Base-by-base conservation (phyloP, 2,329 filamentous ascomycete species). In the Colletotrichum sp. region DNA sequence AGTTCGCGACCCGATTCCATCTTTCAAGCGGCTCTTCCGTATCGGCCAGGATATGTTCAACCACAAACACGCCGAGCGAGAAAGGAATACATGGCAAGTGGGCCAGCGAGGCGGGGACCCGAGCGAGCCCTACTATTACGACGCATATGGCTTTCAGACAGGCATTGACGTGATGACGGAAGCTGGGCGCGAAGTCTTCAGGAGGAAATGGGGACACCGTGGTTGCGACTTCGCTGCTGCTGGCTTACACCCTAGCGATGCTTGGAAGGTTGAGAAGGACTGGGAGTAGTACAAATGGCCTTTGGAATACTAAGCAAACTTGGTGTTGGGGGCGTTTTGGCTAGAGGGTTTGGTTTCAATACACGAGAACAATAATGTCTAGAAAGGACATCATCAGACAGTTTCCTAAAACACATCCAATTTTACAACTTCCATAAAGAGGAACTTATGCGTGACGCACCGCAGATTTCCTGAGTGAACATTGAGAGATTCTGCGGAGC, bases 41-140 rank as follows among this genome's bases (percentile, higher is more conserved):
- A 78, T 71, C 57, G 79, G 79, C 36, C 77, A 80, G 52, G 78
- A 80, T 32, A 88, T 88, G 87, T 84, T 82, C 76, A 82, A 87
- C 39, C 84, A 87, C 79, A 88, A 88, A 77, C 83, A 87, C 69
- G 83, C 83, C 68, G 81, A 81, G 6, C 71, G 71, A 12, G 80
- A 82, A 15, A 83, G 89, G 34, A 91, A 91, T 79, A 88, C 85
- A 10, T 92, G 90, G 90, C 89, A 91, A 79, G 78, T 80, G 3
- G 85, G 86, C 15, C 90, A 91, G 78, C 84, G 82, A 5, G 90
- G 89, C n/a, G 90, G 90, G 0, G 67, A 85, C 26, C 49, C 68
- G 1, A 88, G 87, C 10, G 90, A 91, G 79, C 89, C 89, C 1
- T 91, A 87, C 76, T 88, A 90, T 79, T 87, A 90, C 74, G 84